These are phyloP conservation scores for Metarhizium robertsii DNA, from an alignment of 2,329 filamentous ascomycete species.

Conservation along the genomic window DNA sequence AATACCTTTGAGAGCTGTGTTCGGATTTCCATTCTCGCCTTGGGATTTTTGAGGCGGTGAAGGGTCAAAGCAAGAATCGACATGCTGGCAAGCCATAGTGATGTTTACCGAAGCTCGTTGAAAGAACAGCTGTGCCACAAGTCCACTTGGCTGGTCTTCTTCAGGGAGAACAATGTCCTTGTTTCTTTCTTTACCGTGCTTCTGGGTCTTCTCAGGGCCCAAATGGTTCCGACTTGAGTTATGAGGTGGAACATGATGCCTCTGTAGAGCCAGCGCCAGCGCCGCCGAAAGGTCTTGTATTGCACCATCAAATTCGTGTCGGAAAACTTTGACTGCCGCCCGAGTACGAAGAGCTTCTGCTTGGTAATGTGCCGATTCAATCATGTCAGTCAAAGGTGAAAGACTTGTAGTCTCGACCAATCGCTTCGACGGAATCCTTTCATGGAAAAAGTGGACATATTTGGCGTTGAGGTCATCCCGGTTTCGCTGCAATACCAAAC, in stretches of 20 bases:
- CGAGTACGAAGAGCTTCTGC: slow-evolving; percentile 61
- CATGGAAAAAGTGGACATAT: slow-evolving; percentile 89
- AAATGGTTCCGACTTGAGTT: slow-evolving; percentile 34
- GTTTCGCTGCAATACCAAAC: slow-evolving; percentile 61
- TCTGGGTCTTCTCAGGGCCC: neutral
- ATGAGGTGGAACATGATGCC: slow-evolving; percentile 44
- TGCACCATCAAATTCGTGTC: slow-evolving; percentile 62
- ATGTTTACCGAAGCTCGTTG: slow-evolving; percentile 67
- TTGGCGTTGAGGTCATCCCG: slow-evolving; percentile 63
- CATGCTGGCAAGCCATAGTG: slow-evolving; percentile 57
- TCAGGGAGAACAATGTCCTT: slow-evolving; percentile 26
- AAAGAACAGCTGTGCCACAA: slow-evolving; percentile 67
- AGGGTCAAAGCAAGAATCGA: slow-evolving; percentile 42
- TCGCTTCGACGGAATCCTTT: slow-evolving; percentile 72
- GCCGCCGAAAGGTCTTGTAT: slow-evolving; percentile 61
- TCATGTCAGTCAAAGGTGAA: slow-evolving; percentile 56
- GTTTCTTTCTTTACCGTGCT: neutral
- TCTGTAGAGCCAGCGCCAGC: slow-evolving; percentile 45
- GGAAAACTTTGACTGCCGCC: slow-evolving; percentile 66
- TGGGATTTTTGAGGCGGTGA: neutral
- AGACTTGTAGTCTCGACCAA: slow-evolving; percentile 64
- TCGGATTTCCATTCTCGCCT: neutral
- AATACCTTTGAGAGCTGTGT: slow-evolving; percentile 5
- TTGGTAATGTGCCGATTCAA: slow-evolving; percentile 53
- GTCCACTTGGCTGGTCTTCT: slow-evolving; percentile 56